Conservation (phyloP, 1,284 basidiomycete genomes). For the Porphyrellus sp. region DNA sequence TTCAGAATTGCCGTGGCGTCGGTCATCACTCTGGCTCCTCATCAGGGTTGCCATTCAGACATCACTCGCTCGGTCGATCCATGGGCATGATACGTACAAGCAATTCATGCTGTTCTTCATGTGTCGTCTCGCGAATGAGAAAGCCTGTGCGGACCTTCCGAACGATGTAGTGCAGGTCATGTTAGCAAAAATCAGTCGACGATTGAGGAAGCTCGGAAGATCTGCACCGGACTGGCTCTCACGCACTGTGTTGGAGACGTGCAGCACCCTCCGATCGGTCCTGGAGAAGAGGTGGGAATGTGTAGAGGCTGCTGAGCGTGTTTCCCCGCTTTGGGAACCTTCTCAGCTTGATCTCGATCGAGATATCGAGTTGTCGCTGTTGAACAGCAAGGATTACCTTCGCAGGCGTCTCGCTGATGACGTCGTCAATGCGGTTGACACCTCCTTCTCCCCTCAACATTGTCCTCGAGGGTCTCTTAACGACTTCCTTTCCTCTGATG, state of each 20-base stretch:
- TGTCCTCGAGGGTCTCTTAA: not conserved
- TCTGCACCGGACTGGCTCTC: slow-evolving; percentile 18
- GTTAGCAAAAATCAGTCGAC: slow-evolving; percentile 35
- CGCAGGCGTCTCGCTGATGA: not conserved
- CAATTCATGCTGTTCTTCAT: slow-evolving; percentile 45
- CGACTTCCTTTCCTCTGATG: not conserved
- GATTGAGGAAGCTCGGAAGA: slow-evolving; percentile 38
- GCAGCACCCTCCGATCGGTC: not conserved
- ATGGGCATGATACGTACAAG: slow-evolving; percentile 38
- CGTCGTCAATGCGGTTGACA: too few relatives aligned
- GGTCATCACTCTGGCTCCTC: slow-evolving; percentile 36
- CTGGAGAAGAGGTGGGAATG: not conserved
- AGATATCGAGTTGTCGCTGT: not conserved
- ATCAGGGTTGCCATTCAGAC: slow-evolving; percentile 42
- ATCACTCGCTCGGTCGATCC: slow-evolving; percentile 25
- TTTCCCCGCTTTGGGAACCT: not conserved
- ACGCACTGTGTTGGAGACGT: not conserved
- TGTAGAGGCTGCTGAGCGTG: not conserved
- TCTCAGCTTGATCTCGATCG: not conserved
- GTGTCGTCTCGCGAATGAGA: slow-evolving; percentile 31
- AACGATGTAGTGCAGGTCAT: slow-evolving; percentile 35
- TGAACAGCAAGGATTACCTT: not conserved
- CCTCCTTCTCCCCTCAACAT: not conserved
- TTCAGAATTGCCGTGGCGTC: slow-evolving; percentile 12
- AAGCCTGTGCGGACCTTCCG: slow-evolving; percentile 19